phyloP scores from a whole-genome alignment of 2,329 filamentous ascomycete genomes.

The Leptographium wingfieldii region DNA sequence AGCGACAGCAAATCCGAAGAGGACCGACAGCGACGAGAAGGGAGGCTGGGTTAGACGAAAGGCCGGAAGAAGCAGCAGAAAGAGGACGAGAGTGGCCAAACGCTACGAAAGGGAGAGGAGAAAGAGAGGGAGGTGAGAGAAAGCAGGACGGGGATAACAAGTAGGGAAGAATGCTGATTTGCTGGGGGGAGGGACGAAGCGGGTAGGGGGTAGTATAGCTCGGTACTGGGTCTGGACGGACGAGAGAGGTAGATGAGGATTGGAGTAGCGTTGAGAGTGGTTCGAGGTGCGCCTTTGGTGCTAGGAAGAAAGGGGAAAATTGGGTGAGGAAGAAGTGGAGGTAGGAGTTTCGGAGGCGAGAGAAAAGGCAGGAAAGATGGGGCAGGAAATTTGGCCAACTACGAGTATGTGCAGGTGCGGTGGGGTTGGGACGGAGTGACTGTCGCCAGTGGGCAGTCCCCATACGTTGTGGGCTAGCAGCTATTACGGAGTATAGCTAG shows the following conservation, averaged over 20 bases:
- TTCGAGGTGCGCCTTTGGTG: neutral
- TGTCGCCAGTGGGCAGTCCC: neutral
- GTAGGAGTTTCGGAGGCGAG: neutral
- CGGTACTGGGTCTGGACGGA: neutral
- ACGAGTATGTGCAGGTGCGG: neutral
- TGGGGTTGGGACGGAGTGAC: neutral
- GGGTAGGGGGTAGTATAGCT: slow-evolving; percentile 1
- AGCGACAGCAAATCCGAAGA: neutral
- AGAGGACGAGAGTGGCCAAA: neutral
- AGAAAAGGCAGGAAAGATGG: neutral
- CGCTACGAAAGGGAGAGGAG: neutral
- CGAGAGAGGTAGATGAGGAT: neutral
- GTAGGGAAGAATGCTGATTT: neutral
- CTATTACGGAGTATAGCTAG: neutral
- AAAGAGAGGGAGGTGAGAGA: neutral
- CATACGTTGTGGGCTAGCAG: neutral
- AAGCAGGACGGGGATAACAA: neutral
- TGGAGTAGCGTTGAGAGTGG: neutral
- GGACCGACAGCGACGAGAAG: neutral
- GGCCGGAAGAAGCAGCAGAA: neutral
- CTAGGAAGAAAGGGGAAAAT: slow-evolving; percentile 1
- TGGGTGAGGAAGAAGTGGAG: neutral
- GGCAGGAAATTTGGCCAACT: neutral
- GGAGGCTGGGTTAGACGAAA: neutral
- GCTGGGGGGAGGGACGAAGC: neutral